A percentile compares a stretch with the other conserved stretches of the same genome.
phyloP scores from a whole-genome alignment of 345 rosid genomes.

The Hibiscus trionum region DNA sequence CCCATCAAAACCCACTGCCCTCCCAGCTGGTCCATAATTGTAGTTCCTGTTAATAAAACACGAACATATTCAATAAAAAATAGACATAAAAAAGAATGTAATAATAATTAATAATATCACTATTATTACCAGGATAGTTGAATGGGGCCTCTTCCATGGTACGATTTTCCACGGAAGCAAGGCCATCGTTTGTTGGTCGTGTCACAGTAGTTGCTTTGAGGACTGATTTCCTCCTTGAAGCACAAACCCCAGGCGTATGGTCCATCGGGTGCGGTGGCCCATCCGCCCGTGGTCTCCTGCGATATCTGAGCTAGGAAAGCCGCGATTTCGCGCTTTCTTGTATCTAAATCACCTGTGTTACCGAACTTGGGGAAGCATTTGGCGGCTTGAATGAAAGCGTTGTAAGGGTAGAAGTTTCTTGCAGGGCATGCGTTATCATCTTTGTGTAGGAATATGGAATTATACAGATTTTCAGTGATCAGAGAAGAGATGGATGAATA shows the following conservation, averaged over 20 bases:
- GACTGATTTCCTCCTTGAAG: slow-evolving; percentile 78
- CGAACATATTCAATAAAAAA: not conserved
- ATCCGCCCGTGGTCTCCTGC: slow-evolving; percentile 88
- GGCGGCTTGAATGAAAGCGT: slow-evolving; percentile 47
- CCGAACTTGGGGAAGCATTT: slow-evolving; percentile 50
- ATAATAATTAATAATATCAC: not conserved
- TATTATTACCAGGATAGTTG: slow-evolving; percentile 68
- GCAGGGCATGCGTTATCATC: slow-evolving; percentile 74
- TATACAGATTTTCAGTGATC: slow-evolving; percentile 34
- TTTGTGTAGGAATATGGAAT: slow-evolving; percentile 67
- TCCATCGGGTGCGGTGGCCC: slow-evolving; percentile 87
- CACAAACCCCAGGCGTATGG: slow-evolving; percentile 90
- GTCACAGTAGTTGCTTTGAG: slow-evolving; percentile 67
- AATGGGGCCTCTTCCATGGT: slow-evolving; percentile 85
- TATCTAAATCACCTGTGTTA: slow-evolving; percentile 24
- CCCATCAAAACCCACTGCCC: slow-evolving; percentile 68
- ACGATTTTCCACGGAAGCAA: slow-evolving; percentile 62
- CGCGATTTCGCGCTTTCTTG: slow-evolving; percentile 52
- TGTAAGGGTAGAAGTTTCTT: slow-evolving; percentile 56
- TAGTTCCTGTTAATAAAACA: slow-evolving; percentile 43
- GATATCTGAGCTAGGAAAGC: slow-evolving; percentile 92
- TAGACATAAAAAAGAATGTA: too few relatives aligned
- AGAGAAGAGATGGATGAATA: slow-evolving; percentile 21
- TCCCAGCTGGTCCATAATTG: slow-evolving; percentile 84
- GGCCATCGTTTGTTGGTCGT: slow-evolving; percentile 58